Evolutionary conservation across 208 protist genomes (phyloP).

Genomic region (Trypanosoma scelopori): DNA sequence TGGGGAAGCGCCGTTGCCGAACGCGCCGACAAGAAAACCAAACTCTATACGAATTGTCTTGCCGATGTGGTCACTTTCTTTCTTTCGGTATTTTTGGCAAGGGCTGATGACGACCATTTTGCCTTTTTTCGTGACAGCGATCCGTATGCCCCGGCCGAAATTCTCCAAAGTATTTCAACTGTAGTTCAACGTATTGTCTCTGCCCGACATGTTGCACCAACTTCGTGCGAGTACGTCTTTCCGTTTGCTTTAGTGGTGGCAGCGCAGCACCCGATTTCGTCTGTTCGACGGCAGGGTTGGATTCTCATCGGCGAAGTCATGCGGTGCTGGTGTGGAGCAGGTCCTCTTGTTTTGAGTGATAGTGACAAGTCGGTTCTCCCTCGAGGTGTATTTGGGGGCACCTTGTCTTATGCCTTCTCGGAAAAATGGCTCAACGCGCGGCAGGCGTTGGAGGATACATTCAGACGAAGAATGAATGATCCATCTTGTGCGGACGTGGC

Average conservation of each 20-base stretch:
- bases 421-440: constrained; percentile 43
- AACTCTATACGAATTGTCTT: constrained; percentile 36
- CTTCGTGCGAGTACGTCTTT: constrained; percentile 30
- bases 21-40: constrained; percentile 22
- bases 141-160: constrained; percentile 59
- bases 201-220: constrained; percentile 24
- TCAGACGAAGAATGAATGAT: constrained; percentile 40
- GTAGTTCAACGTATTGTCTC: constrained; percentile 32
- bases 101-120: constrained; percentile 54
- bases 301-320: constrained; percentile 43
- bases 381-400: constrained; percentile 14
- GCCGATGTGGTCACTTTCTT: constrained; percentile 46
- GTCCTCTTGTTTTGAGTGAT: constrained; percentile 35
- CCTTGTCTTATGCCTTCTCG: constrained; percentile 34
- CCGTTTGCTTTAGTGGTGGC: constrained; percentile 36
- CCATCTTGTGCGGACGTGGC: constrained; percentile 38
- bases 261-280: constrained; percentile 29
- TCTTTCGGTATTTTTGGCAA: constrained; percentile 49
- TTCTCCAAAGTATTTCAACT: constrained; percentile 35
- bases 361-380: background rate
- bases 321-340: constrained; percentile 53
- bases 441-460: constrained; percentile 36
- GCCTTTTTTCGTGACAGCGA: constrained; percentile 68
- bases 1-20: constrained; percentile 55
- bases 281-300: constrained; percentile 38